phyloP scores from a whole-genome alignment of 495 filamentous ascomycete species.

The Immersiella caudata region DNA sequence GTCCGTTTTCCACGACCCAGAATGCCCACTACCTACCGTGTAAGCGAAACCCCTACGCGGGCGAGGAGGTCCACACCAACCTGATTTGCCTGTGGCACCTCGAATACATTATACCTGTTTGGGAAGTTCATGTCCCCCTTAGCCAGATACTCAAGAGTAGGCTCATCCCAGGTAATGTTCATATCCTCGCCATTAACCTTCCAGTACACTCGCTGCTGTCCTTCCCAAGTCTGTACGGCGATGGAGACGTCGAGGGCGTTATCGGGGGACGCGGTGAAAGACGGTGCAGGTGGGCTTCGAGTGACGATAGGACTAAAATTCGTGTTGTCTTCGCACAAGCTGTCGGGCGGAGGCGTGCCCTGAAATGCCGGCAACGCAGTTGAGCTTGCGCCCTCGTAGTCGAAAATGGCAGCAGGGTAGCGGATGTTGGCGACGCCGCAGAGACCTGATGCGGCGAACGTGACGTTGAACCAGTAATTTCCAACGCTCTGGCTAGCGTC shows the following conservation, averaged over 20 bases:
- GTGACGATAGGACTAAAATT: conserved; percentile 21
- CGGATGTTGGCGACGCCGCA: conserved; percentile 9
- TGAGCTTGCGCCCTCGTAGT: conserved; percentile 21
- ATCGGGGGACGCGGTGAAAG: conserved; percentile 15
- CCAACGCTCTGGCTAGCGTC: conserved; percentile 49
- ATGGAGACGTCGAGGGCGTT: conserved; percentile 19
- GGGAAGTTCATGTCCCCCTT: conserved; percentile 40
- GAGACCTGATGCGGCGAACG: conserved; percentile 3
- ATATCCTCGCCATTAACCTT: conserved; percentile 31
- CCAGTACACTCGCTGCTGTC: conserved; percentile 31
- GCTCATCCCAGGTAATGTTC: conserved; percentile 34
- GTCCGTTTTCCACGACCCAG: conserved; percentile 43
- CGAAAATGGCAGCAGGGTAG: conserved; percentile 23
- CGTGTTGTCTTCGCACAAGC: conserved; percentile 19
- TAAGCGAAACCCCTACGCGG: too few relatives aligned
- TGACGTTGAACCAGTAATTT: conserved; percentile 24
- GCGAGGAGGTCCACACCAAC: too few relatives aligned
- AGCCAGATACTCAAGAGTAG: conserved; percentile 44
- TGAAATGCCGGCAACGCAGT: conserved; percentile 13
- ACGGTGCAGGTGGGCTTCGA: conserved; percentile 3
- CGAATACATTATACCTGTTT: conserved; percentile 40
- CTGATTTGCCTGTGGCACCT: conserved; percentile 40
- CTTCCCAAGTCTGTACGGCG: conserved; percentile 13
- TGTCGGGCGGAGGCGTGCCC: conserved; percentile 19
- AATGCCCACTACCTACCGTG: conserved; percentile 42